These are phyloP conservation scores for Rhizophora apiculata DNA, from an alignment of 345 rosid genomes.

Conservation along the genomic window DNA sequence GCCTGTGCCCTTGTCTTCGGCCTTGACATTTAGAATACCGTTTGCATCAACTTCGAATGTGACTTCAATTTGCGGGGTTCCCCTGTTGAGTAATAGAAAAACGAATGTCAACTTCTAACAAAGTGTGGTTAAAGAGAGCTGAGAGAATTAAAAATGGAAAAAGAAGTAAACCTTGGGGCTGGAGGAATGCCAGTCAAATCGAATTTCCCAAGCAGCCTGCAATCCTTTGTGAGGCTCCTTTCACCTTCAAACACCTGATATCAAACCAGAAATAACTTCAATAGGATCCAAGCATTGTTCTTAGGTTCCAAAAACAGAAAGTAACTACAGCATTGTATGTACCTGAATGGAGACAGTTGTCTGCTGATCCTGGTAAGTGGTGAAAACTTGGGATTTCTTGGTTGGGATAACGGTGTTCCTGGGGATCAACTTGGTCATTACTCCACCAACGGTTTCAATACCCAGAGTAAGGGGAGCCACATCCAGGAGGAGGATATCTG, in stretches of 20 bases:
- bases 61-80: conserved; percentile 26
- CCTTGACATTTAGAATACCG: conserved; percentile 21
- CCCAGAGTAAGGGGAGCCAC: conserved; percentile 30
- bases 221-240: conserved; percentile 32
- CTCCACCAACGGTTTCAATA: conserved; percentile 32
- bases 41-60: conserved; percentile 27
- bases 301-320: too few species aligned
- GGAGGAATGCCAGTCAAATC: conserved; percentile 22
- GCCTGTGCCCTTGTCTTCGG: conserved; percentile 23
- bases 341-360: conserved; percentile 28
- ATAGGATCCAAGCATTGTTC: too few species aligned
- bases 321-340: neutral
- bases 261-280: neutral
- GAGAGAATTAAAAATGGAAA: neutral
- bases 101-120: neutral
- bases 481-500: conserved; percentile 27
- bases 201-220: conserved; percentile 27
- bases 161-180: conserved; percentile 20
- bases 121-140: neutral
- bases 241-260: conserved; percentile 23
- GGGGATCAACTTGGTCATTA: conserved; percentile 27
- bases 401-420: conserved; percentile 29
- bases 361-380: conserved; percentile 37
- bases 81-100: conserved; percentile 5
- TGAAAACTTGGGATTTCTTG: conserved; percentile 35